phyloP scores from a whole-genome alignment of 495 filamentous ascomycete genomes.

The Talaromyces proteolyticus region DNA sequence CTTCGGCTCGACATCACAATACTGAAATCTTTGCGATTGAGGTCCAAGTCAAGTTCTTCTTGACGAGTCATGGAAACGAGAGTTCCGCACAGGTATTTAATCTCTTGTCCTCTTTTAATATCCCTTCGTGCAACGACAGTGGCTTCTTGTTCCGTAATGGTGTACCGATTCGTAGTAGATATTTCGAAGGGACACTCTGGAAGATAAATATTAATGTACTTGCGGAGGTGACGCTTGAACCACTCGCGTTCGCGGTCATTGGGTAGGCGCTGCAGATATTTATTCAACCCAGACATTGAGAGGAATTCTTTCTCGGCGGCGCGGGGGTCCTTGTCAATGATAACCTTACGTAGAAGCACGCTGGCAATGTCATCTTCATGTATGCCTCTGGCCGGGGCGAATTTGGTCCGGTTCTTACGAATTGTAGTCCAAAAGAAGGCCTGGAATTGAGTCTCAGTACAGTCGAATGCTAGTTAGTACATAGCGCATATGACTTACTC shows the following conservation, averaged over 20 bases:
- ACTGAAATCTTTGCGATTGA: conserved; percentile 85
- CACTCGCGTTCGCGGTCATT: conserved; percentile 79
- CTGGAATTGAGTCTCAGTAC: conserved; percentile 40
- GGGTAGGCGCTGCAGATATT: conserved; percentile 57
- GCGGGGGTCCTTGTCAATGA: conserved; percentile 64
- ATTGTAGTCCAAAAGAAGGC: conserved; percentile 93
- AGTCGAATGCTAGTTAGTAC: conserved; percentile 1
- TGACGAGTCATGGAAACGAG: conserved; percentile 84
- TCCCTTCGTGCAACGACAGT: conserved; percentile 74
- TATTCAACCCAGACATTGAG: conserved; percentile 64
- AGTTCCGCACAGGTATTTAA: conserved; percentile 87
- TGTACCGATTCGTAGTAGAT: conserved; percentile 90
- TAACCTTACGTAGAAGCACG: conserved; percentile 70
- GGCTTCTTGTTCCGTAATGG: conserved; percentile 83
- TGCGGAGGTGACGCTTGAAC: conserved; percentile 79
- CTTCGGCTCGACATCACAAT: conserved; percentile 91
- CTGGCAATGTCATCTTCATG: conserved; percentile 72
- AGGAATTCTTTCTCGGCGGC: conserved; percentile 68
- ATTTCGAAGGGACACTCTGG: conserved; percentile 94
- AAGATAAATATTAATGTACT: conserved; percentile 89
- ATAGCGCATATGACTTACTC: conserved; percentile 50
- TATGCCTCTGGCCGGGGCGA: conserved; percentile 75
- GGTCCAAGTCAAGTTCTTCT: conserved; percentile 75
- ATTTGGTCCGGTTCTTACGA: conserved; percentile 87
- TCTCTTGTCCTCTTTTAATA: conserved; percentile 73